Base-by-base conservation (phyloP, 2,329 filamentous ascomycete species). In the Fusarium albosuccineum region DNA sequence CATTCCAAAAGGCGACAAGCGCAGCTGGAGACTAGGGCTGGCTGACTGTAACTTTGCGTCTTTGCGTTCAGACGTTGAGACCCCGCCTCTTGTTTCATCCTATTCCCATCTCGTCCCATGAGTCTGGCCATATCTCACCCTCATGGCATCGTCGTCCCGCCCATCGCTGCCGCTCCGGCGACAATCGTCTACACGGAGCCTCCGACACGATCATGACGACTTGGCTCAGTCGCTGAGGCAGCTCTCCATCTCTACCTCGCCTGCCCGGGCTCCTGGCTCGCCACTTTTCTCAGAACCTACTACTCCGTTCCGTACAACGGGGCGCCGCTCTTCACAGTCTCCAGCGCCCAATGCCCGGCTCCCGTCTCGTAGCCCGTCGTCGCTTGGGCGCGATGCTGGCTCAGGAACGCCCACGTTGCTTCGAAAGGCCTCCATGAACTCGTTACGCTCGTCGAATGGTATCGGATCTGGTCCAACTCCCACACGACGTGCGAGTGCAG, bases 371-470 rank as follows among this genome's bases (percentile, higher is more conserved):
- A 85, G 74, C 79, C 84, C 71, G 54, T 84, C 71, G 54, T 84
- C 74, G 64, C 75, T 72, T 60, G 77, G 79, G 17, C 76, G 80
- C 13, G 79, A 81, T 10, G 82, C 84, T 6, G 79, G 82, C 55
- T 81, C 83, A 5, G 78, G 76, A 17, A 86, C 85, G 3, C 86
- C 86, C 1, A 79, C 81, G 1, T 77, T 89, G 6, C 75, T 86
- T 39, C 82, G 85, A 29, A 89, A 88, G 70, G 81, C 86, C 2
- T 89, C 87, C 3, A 82, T 83, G 67, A 88, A 84, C 74, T 89
- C 87, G 33, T 76, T 89, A 39, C 84, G 82, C 67, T 87, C 85
- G 2, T 78, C 78, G 26, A 83, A 78, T 66, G 82, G 81, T 51
- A 75, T 76, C 16, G 76, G 74, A 4, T 70, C 79, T 4, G 74